These are phyloP conservation scores for Brachypodium distachyon DNA, from an alignment of 202 grass and related monocot species.

Conservation along the genomic window DNA sequence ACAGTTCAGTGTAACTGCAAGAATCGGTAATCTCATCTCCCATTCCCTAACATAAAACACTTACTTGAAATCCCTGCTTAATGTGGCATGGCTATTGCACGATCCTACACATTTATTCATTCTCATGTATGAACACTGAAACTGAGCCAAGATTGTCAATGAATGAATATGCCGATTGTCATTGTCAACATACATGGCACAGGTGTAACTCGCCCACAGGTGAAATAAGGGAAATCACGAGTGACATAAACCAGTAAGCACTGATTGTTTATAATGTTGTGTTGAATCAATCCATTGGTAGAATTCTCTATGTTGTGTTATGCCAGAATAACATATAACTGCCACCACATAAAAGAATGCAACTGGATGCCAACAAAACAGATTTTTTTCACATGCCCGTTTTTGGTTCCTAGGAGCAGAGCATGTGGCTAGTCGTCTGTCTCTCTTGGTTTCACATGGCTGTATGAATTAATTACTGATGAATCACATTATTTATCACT, in stretches of 20 bases:
- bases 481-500: too few relatives aligned
- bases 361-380: background rate
- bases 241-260: background rate
- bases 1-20: too few relatives aligned
- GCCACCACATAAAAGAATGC: background rate
- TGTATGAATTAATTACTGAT: background rate
- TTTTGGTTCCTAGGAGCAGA: background rate
- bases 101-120: too few relatives aligned
- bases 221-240: background rate
- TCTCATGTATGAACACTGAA: too few relatives aligned
- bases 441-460: background rate
- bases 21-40: too few relatives aligned
- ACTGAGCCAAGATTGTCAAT: too few relatives aligned
- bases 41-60: too few relatives aligned
- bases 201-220: background rate
- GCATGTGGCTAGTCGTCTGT: too few relatives aligned
- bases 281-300: background rate
- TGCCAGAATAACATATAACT: background rate
- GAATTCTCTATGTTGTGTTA: background rate
- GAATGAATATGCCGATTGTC: too few relatives aligned
- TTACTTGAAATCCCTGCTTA: too few relatives aligned
- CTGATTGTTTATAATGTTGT: background rate
- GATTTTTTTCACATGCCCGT: background rate
- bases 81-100: too few relatives aligned
- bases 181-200: background rate